Percentiles rank a stretch among this genome's conserved stretches.
Conservation (phyloP, 140 eudicot species). For the Erigeron philadelphicus region DNA sequence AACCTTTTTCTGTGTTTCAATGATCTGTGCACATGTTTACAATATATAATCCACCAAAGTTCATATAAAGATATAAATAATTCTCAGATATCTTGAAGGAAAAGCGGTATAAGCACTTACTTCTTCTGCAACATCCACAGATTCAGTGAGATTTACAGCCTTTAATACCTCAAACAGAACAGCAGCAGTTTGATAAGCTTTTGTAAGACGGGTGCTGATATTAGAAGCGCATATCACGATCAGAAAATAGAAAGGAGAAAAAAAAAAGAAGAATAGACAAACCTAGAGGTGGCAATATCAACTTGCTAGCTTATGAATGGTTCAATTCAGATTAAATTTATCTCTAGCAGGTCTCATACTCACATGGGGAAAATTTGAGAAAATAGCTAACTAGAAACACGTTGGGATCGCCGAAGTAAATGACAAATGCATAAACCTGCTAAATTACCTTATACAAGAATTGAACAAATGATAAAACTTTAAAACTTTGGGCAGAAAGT, state of each 20-base stretch:
- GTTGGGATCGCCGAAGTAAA: background rate
- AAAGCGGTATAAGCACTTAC: slow-evolving; percentile 30
- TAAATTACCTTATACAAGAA: background rate
- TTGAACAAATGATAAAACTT: background rate
- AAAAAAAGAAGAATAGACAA: background rate
- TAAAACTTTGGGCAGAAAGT: background rate
- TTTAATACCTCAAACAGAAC: slow-evolving; percentile 90
- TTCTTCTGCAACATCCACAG: slow-evolving; percentile 76
- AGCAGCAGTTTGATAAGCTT: slow-evolving; percentile 97
- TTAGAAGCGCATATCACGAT: slow-evolving; percentile 14
- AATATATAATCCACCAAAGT: slow-evolving; percentile 11
- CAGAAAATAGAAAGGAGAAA: slow-evolving; percentile 18
- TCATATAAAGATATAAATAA: background rate
- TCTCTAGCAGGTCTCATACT: background rate
- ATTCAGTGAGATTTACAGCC: slow-evolving; percentile 78
- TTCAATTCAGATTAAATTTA: background rate
- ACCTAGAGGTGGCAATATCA: background rate
- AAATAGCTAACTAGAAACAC: background rate
- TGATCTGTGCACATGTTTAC: slow-evolving; percentile 34
- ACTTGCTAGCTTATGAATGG: background rate
- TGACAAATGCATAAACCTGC: background rate
- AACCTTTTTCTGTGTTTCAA: slow-evolving; percentile 56
- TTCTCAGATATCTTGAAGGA: slow-evolving; percentile 9
- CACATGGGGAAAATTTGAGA: background rate
- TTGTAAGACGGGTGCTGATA: slow-evolving; percentile 88